Evolutionary conservation across 805 yeast genomes (phyloP), one percentile per base, ranked within the genome.

Genomic region (Yarrowia deformans): DNA sequence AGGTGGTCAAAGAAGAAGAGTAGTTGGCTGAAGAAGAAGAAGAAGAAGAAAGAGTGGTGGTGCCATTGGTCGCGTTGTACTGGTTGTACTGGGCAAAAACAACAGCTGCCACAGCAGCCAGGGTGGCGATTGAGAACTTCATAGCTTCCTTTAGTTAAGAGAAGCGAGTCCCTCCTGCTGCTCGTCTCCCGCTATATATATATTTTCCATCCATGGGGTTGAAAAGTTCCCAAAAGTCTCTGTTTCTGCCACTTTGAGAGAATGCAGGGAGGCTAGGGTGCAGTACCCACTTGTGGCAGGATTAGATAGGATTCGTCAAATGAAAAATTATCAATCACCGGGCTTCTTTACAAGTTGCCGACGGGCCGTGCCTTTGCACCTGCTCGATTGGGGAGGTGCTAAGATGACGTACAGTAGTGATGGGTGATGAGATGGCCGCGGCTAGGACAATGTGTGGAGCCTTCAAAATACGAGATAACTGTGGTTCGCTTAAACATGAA

Each of bases 41-140:
- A 34, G 56, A 50, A 50, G 56, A 52, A 52, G 42, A 35, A 18
- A 49, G 8, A 14, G 58, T 37, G 45, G 60, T 54, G 34, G 60
- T 54, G 60, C 60, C 45, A 13, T 54, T 54, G 43, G 45, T 54
- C 13, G 60, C 60, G 13, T 54, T 54, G 60, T 54, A 37, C 60
- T 8, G 45, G 60, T 54, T 54, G 60, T 54, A 54, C 60, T 54
- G 60, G 14, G 60, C 60, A 19, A 35, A 19, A 39, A 54, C 60
- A 19, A 54, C 45, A 54, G 60, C 60, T 54, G 60, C 45, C 39
- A 39, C 60, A 10, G 60, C 60, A 39, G 60, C 60, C 60, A 54
- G 18, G 45, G 60, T 54, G 45, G 60, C 60, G 45, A 54, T 54
- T 19, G 60, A 39, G 60, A 54, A 54, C 60, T 54, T 37, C 60